These are phyloP conservation scores for Coemansia biformis DNA, from an alignment of 192 early-diverging fungal genomes.

Conservation along the genomic window DNA sequence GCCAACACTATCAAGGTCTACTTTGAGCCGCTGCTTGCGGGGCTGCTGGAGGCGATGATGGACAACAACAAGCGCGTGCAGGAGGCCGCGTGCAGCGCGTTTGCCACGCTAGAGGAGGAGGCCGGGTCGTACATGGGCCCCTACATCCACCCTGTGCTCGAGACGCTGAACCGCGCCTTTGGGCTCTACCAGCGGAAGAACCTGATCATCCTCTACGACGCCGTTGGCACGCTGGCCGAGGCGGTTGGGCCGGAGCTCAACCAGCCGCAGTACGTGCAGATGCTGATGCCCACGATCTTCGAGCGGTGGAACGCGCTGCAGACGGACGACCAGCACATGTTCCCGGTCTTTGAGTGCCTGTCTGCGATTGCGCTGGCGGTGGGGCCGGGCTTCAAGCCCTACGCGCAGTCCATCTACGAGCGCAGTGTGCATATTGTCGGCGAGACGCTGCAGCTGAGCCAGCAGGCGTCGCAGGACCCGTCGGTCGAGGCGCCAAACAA, in stretches of 20 bases:
- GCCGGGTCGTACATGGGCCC: conserved; percentile 76
- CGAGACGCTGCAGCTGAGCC: conserved; percentile 66
- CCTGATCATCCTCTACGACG: conserved; percentile 92
- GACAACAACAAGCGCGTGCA: conserved; percentile 98
- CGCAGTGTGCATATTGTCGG: conserved; percentile 87
- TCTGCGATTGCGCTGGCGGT: conserved; percentile 82
- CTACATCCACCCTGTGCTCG: conserved; percentile 83
- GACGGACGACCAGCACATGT: conserved; percentile 86
- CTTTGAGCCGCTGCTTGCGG: conserved; percentile 80
- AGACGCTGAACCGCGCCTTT: conserved; percentile 77
- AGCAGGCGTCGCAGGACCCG: conserved; percentile 53
- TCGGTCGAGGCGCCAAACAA: conserved; percentile 66
- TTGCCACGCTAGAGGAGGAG: conserved; percentile 94
- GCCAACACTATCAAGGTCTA: conserved; percentile 59
- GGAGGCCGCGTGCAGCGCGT: conserved; percentile 93
- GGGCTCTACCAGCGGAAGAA: conserved; percentile 94
- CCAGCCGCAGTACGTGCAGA: conserved; percentile 71
- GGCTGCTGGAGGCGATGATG: conserved; percentile 70
- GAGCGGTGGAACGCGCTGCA: conserved; percentile 76
- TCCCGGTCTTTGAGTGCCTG: conserved; percentile 91
- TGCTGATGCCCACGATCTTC: conserved; percentile 83
- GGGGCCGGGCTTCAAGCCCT: conserved; percentile 81
- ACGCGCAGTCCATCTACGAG: conserved; percentile 77
- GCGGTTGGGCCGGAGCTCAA: conserved; percentile 78
- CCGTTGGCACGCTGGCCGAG: conserved; percentile 95